phyloP scores from a whole-genome alignment of 2,329 filamentous ascomycete species.

The Monilinia laxa region DNA sequence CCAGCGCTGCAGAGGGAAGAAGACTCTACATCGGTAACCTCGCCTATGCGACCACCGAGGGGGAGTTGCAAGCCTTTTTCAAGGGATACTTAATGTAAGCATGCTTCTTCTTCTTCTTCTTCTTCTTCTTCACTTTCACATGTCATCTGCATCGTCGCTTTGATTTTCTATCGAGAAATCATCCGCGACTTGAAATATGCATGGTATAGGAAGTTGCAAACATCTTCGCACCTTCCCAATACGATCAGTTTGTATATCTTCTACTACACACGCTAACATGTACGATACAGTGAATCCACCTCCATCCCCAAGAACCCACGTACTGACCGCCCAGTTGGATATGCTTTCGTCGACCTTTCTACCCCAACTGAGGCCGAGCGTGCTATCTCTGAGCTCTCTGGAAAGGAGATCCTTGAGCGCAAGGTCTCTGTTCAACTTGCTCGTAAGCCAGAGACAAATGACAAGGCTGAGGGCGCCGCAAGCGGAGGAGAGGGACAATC shows the following conservation, averaged over 20 bases:
- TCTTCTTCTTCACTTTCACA: not conserved
- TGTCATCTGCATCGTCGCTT: not conserved
- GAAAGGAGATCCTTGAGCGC: constrained; percentile 95
- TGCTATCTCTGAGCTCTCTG: constrained; percentile 92
- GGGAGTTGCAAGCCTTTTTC: constrained; percentile 99
- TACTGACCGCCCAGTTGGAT: constrained; percentile 96
- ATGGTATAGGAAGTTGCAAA: not conserved
- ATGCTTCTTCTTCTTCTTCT: constrained; percentile 47
- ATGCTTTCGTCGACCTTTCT: constrained; percentile 97
- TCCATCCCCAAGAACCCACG: constrained; percentile 99
- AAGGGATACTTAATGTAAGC: constrained; percentile 98
- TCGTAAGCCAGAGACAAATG: constrained; percentile 88
- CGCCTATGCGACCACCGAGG: constrained; percentile 99
- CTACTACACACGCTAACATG: constrained; percentile 8
- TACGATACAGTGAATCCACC: constrained; percentile 76
- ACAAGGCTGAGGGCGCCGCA: constrained; percentile 68
- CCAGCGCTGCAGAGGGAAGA: constrained; percentile 97
- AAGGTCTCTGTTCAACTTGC: constrained; percentile 99
- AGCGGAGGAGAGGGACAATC: constrained; percentile 69
- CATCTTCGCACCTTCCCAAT: not conserved
- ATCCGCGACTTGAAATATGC: constrained; percentile 17
- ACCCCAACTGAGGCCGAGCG: constrained; percentile 93
- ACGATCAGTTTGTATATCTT: not conserved
- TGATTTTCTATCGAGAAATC: constrained; percentile 16
- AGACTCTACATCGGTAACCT: constrained; percentile 99